Evolutionary conservation across 129 eudicot species (phyloP).

Genomic region (Solidago caesia): DNA sequence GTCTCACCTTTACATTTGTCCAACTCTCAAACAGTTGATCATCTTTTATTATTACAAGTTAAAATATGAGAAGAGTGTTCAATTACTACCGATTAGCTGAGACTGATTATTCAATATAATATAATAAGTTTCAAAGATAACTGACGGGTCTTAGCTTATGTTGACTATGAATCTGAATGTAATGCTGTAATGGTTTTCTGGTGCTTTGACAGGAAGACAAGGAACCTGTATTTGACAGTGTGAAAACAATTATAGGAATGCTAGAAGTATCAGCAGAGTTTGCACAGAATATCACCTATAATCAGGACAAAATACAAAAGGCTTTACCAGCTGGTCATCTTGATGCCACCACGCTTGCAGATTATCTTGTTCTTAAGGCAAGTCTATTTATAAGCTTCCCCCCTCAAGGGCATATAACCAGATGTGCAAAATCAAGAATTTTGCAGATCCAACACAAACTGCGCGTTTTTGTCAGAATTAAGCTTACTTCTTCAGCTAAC

Average conservation of each 20-base stretch:
- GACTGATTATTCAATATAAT: neutral
- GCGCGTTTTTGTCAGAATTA: neutral
- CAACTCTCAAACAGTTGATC: neutral
- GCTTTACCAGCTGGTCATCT: constrained; percentile 96
- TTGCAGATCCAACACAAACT: neutral
- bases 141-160: neutral
- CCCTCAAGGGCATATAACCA: neutral
- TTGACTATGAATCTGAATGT: neutral
- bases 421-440: neutral
- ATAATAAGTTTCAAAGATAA: neutral
- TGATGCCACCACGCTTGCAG: constrained; percentile 92
- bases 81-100: neutral
- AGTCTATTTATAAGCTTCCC: constrained; percentile 12
- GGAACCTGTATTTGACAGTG: constrained; percentile 94
- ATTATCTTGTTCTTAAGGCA: constrained; percentile 97
- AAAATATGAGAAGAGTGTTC: neutral
- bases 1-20: neutral
- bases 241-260: constrained; percentile 81
- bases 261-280: constrained; percentile 88
- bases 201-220: constrained; percentile 75
- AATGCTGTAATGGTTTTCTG: neutral
- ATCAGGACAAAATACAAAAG: constrained; percentile 67
- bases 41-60: neutral
- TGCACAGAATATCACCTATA: constrained; percentile 80
- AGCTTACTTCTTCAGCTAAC: neutral